Conservation (phyloP, 495 filamentous ascomycete genomes). For the Lepraria neglecta region DNA sequence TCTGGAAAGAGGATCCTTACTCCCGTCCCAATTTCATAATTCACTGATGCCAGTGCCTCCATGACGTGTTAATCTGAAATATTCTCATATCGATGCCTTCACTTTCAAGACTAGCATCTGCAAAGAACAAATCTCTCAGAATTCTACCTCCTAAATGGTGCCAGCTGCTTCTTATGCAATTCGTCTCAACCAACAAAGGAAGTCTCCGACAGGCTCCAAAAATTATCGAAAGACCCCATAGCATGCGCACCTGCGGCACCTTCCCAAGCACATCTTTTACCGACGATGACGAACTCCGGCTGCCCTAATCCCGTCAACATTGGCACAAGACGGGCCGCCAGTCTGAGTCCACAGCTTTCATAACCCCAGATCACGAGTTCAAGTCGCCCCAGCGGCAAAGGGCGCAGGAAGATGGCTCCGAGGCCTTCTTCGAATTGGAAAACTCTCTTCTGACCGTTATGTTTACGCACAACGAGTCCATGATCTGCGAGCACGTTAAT, state of each 20-base stretch:
- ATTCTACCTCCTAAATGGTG: no score
- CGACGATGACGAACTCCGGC: conserved; percentile 49
- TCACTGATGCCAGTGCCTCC: no score
- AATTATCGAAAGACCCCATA: conserved; percentile 50
- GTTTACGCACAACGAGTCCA: conserved; percentile 26
- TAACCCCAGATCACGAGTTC: conserved; percentile 53
- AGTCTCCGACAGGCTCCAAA: conserved; percentile 45
- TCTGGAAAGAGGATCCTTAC: no score
- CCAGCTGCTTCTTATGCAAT: conserved; percentile 6
- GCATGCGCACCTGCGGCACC: conserved; percentile 49
- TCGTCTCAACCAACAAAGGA: conserved; percentile 33
- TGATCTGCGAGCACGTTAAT: conserved; percentile 13
- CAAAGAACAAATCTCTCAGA: no score
- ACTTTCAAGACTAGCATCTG: no score
- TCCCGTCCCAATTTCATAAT: no score
- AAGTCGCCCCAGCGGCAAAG: conserved; percentile 39
- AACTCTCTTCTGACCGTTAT: conserved; percentile 17
- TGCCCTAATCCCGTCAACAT: conserved; percentile 53
- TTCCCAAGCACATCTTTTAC: conserved; percentile 41
- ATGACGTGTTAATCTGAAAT: neutral
- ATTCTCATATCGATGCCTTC: no score
- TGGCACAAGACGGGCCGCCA: conserved; percentile 51
- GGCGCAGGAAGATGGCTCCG: conserved; percentile 45
- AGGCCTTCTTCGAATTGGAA: conserved; percentile 35
- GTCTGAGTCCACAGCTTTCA: conserved; percentile 40